These are phyloP conservation scores for Pezicula radicicola DNA, from an alignment of 2,329 filamentous ascomycete genomes.

Conservation along the genomic window DNA sequence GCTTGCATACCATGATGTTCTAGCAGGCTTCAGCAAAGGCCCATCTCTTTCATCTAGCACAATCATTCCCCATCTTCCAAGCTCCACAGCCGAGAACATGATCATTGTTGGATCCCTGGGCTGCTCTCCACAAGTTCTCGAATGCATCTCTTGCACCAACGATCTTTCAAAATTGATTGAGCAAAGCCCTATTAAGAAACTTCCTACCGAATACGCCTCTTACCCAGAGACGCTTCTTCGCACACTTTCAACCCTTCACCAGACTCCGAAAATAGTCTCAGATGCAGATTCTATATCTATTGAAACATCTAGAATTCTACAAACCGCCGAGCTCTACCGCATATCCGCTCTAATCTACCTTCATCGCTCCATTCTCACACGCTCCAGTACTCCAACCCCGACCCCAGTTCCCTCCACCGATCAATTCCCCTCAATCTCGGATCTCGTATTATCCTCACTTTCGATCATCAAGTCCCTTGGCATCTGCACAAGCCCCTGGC, in stretches of 20 bases:
- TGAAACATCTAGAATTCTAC: slow-evolving; percentile 25
- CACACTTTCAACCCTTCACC: slow-evolving; percentile 10
- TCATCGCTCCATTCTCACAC: slow-evolving; percentile 21
- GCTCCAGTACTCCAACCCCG: slow-evolving; percentile 5
- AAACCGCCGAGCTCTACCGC: slow-evolving; percentile 45
- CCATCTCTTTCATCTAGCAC: no score
- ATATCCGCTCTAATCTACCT: slow-evolving; percentile 42
- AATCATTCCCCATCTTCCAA: background rate
- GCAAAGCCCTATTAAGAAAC: background rate
- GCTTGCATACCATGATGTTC: slow-evolving; percentile 45
- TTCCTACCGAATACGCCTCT: slow-evolving; percentile 8
- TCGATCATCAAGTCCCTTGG: slow-evolving; percentile 32
- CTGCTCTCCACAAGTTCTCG: slow-evolving; percentile 43
- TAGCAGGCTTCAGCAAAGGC: slow-evolving; percentile 42
- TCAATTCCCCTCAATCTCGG: background rate
- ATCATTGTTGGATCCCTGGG: slow-evolving; percentile 42
- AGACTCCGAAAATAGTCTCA: slow-evolving; percentile 24
- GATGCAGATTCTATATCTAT: slow-evolving; percentile 25
- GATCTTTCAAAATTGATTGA: slow-evolving; percentile 7
- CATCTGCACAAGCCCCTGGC: slow-evolving; percentile 46
- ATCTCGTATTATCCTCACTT: slow-evolving; percentile 33
- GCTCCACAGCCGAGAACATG: no score
- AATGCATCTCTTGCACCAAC: slow-evolving; percentile 41
- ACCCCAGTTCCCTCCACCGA: background rate
- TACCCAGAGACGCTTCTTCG: slow-evolving; percentile 13